Evolutionary conservation across 1,139 yeast species (phyloP), one percentile per base, ranked within the genome.

Genomic region (Yamadazyma dushanensis): DNA sequence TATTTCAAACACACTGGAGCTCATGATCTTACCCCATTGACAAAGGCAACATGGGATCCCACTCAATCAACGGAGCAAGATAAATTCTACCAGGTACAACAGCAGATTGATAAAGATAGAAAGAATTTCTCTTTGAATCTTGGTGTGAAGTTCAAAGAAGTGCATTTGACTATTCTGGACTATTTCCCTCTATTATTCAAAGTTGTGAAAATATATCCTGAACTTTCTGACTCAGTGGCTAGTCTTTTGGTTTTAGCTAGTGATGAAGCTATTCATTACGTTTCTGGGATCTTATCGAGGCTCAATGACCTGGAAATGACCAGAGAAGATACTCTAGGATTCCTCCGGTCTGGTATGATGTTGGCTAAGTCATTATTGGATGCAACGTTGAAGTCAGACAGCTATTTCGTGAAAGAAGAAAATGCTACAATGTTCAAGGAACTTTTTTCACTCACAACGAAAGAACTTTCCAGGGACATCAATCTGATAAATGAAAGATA

Each of bases 141-240:
- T 28, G 48, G 58, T 18, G 34, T 24, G 3, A 6, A 18, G 5
- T 16, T 24, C 17, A 23, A 18, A 8, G 21, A 8, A 8, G n/a
- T 11, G 5, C 3, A 17, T 7, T 8, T 24, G 11, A 16, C 4
- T 3, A 18, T 24, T 4, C 27, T 9, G 11, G 18, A 16, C 11
- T 15, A 31, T 18, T 11, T 31, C 11, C 16, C 34, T 7, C 62
- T 70, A 25, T 70, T 82, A 62, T 59, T 83, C 21, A 56, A 63
- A 18, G 54, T 82, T 8, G 66, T 76, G 5, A 74, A 73, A 33
- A 39, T 57, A 3, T 78, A 68, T 47, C 82, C 87, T 1, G 71
- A 73, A 31, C 55, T 74, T 8, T 72, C 74, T 4, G 60, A 61
- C 21, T 59, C 71, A 1, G 64, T 83, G 26, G 68, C 85, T 2